Evolutionary conservation across 176 grass and related monocot species (phyloP), one percentile per base, ranked within the genome.

Genomic region (Miscanthus lutarioriparius): DNA sequence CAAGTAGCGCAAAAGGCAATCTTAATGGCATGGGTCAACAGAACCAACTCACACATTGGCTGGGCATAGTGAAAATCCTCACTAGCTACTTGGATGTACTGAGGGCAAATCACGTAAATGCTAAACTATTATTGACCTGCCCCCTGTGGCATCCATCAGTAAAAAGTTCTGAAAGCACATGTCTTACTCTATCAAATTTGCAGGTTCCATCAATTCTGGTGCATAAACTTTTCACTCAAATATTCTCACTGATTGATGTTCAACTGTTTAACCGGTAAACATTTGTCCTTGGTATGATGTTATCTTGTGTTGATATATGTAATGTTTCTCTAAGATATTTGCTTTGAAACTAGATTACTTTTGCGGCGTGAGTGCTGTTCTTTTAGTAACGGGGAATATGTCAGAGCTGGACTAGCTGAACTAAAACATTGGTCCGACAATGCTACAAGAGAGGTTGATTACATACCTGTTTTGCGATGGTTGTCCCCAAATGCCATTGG

Each of bases 181-280:
- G 74, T 78, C 58, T 82, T 86, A 77, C 85, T 74, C 2, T 26
- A 20, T 86, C n/a, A 44, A 73, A 87, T 33, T 81, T 89, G 62
- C 81, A 97, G 95, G 95, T 97, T 62, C 90, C 95, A 44, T 77
- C 90, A 85, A 89, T 92, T 79, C 81, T 97, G 64, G 87, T 92
- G 54, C 82, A 88, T 68, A 97, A 94, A 88, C 81, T 97, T 32
- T 97, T 97, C 75, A 83, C 85, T 32, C 92, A 97, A 84, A 89
- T 91, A 73, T 97, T 97, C 82, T 91, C 88, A 5, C 83, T 97
- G 59, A 84, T 97, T 79, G 88, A 97, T 86, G 90, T 85, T 83
- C 92, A 97, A 77, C 82, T 97, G 82, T 94, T 97, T 88, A 97
- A 97, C 56, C 86, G 95, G 95, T 97, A 92, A 67, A 73, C 35